phyloP scores from a whole-genome alignment of 164 flowering plant genomes.

The Liriodendron chinense region DNA sequence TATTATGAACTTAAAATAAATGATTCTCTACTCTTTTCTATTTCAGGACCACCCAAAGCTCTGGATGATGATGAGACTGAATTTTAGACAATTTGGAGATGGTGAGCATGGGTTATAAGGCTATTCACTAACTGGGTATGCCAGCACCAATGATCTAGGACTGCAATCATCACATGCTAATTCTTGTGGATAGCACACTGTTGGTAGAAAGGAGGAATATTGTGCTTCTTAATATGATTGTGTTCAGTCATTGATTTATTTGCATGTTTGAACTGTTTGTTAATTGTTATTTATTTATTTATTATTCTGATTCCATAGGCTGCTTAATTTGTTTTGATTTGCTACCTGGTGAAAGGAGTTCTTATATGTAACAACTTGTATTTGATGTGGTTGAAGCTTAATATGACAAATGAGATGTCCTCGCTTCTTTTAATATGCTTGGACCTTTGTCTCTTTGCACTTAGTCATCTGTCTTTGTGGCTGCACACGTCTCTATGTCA shows the following conservation, averaged over 20 bases:
- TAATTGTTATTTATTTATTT: no score
- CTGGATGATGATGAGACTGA: slow-evolving; percentile 96
- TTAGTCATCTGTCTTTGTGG: no score
- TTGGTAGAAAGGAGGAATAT: neutral
- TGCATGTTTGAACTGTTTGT: neutral
- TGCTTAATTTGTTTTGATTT: no score
- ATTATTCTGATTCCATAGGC: no score
- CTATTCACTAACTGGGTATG: slow-evolving; percentile 22
- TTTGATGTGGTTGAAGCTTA: no score
- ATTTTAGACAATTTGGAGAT: slow-evolving; percentile 76
- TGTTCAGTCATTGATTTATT: neutral
- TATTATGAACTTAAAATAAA: no score
- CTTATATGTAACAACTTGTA: no score
- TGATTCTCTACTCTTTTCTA: neutral
- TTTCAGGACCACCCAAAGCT: slow-evolving; percentile 96
- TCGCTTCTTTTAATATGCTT: no score
- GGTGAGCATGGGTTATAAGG: slow-evolving; percentile 49
- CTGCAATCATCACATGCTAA: neutral
- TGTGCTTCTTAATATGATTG: neutral
- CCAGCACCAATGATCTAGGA: slow-evolving; percentile 11
- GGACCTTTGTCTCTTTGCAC: no score
- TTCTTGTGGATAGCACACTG: neutral
- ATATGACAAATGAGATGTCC: no score
- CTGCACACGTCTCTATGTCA: no score
- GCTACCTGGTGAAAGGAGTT: no score